Base-by-base conservation (phyloP, 805 yeast species). In the Saturnispora halmiae region DNA sequence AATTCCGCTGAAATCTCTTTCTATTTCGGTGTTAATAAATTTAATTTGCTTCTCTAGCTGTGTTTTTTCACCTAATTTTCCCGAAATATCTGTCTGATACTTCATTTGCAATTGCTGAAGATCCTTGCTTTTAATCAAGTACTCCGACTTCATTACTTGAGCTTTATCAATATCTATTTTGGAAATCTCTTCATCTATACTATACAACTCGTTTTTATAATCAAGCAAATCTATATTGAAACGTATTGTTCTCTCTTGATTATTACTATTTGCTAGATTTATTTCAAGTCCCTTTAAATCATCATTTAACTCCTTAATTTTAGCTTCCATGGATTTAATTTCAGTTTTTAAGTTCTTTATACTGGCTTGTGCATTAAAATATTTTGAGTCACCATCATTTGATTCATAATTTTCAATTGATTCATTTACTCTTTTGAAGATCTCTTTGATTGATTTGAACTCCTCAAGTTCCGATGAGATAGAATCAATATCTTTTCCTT, bases 11-110 rank as follows among this genome's bases (percentile, higher is more conserved):
- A 77, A 92, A 46, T 88, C 96, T 0, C 80, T 69, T 2, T 63
- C 62, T 9, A 90, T 63, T 53, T 87, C 96, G 4, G 59, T 56
- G 16, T 69, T 63, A 8, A 82, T 59, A 3, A 69, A 63, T 18
- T 59, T 60, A 4, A 81, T 69, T 52, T 87, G 95, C 48, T 77
- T 85, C 36, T 77, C 75, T 46, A 92, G 67, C 54, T 90, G 96
- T 45, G 77, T 78, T 31, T 84, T 72, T 58, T 90, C 97, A 16
- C 98, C 99, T 18, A 76, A 59, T 50, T 79, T 82, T 10, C 86
- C 79, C 3, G 94, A 82, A 50, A 82, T 77, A 38, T 59, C 57
- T 1, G 87, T 70, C 45, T 77, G 81, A 31, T 82, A 56, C 4
- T 60, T 60, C 13, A 82, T 69, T 40, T 77, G 74, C 29, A 63